Evolutionary conservation across 495 filamentous ascomycete genomes (phyloP).

Genomic region (Hyaloscypha bicolor): DNA sequence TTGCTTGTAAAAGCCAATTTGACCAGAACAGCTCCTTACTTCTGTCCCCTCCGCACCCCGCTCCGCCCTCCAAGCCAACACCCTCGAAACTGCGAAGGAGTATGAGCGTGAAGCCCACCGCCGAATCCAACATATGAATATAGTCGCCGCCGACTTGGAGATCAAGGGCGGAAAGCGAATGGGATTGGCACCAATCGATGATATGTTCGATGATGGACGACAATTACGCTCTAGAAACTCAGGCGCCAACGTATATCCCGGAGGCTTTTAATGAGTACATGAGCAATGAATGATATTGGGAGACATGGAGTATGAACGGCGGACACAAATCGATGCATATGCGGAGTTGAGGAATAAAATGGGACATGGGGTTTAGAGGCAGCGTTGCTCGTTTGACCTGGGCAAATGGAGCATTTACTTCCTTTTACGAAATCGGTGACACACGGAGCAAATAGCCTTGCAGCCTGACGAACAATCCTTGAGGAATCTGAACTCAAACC

Average conservation of each 20-base stretch:
- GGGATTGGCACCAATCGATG: conserved; percentile 6
- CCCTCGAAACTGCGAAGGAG: conserved; percentile 64
- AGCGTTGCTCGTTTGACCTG: background rate
- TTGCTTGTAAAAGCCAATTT: conserved; percentile 5
- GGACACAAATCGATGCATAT: conserved; percentile 3
- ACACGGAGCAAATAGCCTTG: background rate
- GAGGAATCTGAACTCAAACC: background rate
- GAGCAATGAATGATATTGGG: background rate
- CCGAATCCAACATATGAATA: conserved; percentile 72
- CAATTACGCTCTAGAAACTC: conserved; percentile 1
- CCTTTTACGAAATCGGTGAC: background rate
- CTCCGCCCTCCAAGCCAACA: conserved; percentile 63
- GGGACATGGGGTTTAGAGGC: background rate
- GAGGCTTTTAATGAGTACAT: conserved; percentile 8
- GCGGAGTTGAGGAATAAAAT: conserved; percentile 7
- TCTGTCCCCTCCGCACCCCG: conserved; percentile 67
- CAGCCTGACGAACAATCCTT: background rate
- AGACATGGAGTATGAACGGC: background rate
- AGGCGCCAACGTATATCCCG: background rate
- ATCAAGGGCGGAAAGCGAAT: conserved; percentile 46
- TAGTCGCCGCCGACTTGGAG: conserved; percentile 74
- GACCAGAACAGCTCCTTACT: conserved; percentile 59
- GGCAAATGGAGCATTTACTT: background rate
- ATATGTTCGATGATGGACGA: conserved; percentile 10
- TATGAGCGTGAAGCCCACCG: conserved; percentile 76